Base-by-base conservation (phyloP, 2,329 filamentous ascomycete genomes). In the Penicillium palitans region DNA sequence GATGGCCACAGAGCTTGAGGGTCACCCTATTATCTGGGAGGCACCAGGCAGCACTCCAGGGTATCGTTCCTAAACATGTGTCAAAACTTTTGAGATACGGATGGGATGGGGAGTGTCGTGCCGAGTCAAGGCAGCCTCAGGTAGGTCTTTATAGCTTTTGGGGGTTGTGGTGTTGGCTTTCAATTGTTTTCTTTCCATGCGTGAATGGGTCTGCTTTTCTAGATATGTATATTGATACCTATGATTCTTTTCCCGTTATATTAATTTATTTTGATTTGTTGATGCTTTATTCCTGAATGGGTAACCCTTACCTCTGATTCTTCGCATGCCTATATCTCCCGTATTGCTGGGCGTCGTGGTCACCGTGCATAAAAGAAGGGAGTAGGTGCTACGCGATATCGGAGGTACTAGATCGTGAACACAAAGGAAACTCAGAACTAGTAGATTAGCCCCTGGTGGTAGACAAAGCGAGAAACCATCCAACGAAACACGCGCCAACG, bases 1-100 rank as follows among this genome's bases (percentile, higher is more conserved):
- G 2, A 15, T 31, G n/a, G 58, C 65, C 1, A 60, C 58, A 2
- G 66, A 68, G 46, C n/a, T 68, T 41, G 66, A 67, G 25, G 66
- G 56, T 3, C 49, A 45, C 24, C 31, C 42, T 3, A 50, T 60
- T 2, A 45, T 57, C 13, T 58, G 55, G 25, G 52, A 56, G 24
- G 57, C 35, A 10, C 57, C 57, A 24, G 55, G 41, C 0, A 54
- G 51, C 13, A 58, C 17, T 9, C 55, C 54, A 1, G 21, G 4
- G 1, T 2, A 52, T 19, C 40, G 48, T 31, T 24, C 9, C 9
- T 45, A 39, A 35, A 9, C 2, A 19, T 2, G 3, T 29, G 4
- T 27, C 17, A 27, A 35, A 50, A 7, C 0, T 2, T 4, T 19
- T 3, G 50, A 33, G 33, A 33, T 42, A 15, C 1, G 6, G 5